phyloP scores from a whole-genome alignment of 768 basidiomycete species.

The Neoboletus magnificus region DNA sequence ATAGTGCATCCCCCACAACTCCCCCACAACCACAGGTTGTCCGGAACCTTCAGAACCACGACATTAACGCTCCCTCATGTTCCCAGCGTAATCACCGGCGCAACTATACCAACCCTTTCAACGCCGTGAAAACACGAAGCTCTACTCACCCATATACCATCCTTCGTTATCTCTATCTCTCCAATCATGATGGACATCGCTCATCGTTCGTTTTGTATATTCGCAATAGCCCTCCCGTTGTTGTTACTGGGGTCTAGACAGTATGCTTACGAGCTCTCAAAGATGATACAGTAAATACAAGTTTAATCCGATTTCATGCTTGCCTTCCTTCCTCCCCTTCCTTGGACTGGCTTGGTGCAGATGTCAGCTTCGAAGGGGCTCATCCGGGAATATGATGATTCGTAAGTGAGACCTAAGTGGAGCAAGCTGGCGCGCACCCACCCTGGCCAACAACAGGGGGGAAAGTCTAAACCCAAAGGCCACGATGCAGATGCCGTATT shows the following conservation, averaged over 20 bases:
- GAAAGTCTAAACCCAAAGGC: too few relatives aligned
- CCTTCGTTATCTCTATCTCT: background rate
- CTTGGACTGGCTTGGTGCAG: background rate
- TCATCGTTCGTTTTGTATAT: constrained; percentile 5
- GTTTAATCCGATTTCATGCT: background rate
- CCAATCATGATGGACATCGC: constrained; percentile 15
- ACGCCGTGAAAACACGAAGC: background rate
- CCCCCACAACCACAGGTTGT: background rate
- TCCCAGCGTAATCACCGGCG: background rate
- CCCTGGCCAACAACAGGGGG: background rate
- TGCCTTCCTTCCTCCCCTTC: background rate
- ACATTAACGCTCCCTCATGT: constrained; percentile 3
- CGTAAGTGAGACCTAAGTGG: background rate
- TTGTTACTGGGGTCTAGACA: background rate
- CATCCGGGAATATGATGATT: background rate
- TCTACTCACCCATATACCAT: background rate
- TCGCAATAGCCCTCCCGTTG: background rate
- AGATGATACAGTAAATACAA: constrained; percentile 1
- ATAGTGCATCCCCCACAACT: background rate
- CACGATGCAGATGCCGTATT: background rate
- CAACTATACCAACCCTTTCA: background rate
- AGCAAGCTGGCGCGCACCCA: background rate
- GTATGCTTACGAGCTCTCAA: constrained; percentile 3
- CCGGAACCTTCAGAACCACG: background rate
- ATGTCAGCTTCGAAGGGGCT: too few relatives aligned